Base-by-base conservation (phyloP, 257 asterid genomes). In the Ballota nigra region DNA sequence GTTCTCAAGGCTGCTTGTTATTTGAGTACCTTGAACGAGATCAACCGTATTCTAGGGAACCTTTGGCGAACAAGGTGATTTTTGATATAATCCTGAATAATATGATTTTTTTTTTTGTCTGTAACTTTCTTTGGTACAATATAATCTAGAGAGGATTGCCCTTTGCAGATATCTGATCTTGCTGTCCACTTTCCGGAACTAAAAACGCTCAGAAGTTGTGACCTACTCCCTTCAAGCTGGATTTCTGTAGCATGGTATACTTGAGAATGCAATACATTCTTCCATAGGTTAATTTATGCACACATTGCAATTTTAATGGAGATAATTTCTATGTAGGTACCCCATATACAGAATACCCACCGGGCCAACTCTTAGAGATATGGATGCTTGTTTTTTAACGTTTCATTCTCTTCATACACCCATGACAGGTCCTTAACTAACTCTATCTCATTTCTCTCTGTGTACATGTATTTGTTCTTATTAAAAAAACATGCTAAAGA, bases 341-440 rank as follows among this genome's bases (percentile, higher is more conserved):
- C 99, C 99, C n/a, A 95, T 92, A 72, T 95, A 95, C 85, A 83
- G 96, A 83, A 95, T 95, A 84, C 99, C 99, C 1, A 83, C 80
- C 18, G 98, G 99, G 51, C 97, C 90, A 12, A 88, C 98, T 69
- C 92, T 95, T 20, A 79, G 82, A 75, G 97, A 90, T 70, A 71
- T 92, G 77, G 99, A 95, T 73, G 99, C 97, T 71, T 95, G 97
- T 78, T 95, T 95, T 78, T 83, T 89, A 68, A 89, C 99, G 38
- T 95, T 84, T 78, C 99, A 95, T 82, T 92, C 85, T 80, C 99
- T 95, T 80, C 96, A 86, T 74, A 88, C 96, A 41, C 87, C 89
- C 23, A 55, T 82, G 71, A 78, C 88, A 82, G 97, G 99, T 92
- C 52, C 66, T 63, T 26, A 55, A 24, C 38, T 22, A 41, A 24